Evolutionary conservation across 73 alveolate species (phyloP).

Genomic region (Symbiodinium natans): DNA sequence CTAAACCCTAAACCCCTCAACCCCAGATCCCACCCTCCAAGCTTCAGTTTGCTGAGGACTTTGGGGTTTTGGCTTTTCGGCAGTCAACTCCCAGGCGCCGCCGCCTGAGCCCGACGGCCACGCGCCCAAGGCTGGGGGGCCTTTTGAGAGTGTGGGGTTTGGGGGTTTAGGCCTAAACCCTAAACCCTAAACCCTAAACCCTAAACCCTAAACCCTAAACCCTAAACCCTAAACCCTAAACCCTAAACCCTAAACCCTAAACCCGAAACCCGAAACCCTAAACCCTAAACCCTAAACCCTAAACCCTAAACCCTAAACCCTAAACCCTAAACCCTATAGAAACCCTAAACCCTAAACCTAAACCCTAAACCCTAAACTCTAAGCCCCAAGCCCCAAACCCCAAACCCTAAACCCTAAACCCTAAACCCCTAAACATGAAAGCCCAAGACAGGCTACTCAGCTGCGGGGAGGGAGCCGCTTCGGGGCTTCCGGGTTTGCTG

Average conservation of each 20-base stretch:
- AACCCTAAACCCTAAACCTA: not conserved
- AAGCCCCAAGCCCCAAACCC: too few species aligned
- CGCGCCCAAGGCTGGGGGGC: constrained; percentile 29
- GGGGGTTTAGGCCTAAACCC: not conserved
- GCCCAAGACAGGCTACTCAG: too few species aligned
- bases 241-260: not conserved
- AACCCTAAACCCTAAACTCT: not conserved
- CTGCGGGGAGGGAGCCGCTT: too few species aligned
- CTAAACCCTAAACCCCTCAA: too few species aligned
- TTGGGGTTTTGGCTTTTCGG: too few species aligned
- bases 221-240: not conserved
- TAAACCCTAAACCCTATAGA: not conserved
- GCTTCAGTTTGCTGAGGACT: too few species aligned
- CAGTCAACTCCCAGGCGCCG: not conserved
- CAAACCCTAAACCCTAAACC: too few species aligned
- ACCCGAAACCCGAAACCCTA: not conserved
- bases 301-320: not conserved
- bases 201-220: not conserved
- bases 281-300: not conserved
- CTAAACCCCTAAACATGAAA: too few species aligned
- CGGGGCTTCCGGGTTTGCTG: too few species aligned
- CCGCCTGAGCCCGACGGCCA: constrained; percentile 49
- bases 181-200: not conserved
- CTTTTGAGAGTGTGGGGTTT: not conserved
- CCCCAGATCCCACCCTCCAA: too few species aligned